Evolutionary conservation across 768 basidiomycete genomes (phyloP), one percentile per base, ranked within the genome.

Genomic region (Mycena olivaceomarginata): DNA sequence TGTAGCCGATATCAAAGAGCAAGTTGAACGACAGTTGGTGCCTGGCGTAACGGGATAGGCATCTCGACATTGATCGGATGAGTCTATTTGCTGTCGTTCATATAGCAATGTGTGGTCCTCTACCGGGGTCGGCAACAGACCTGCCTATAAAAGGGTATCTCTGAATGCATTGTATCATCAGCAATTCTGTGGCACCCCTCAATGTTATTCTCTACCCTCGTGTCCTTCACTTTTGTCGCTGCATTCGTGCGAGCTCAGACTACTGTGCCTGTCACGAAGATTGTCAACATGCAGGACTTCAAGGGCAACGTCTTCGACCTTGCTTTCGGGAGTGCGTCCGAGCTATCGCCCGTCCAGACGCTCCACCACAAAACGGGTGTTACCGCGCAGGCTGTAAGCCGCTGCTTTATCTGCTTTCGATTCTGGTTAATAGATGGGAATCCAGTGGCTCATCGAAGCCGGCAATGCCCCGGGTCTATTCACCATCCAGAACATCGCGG

Each of bases 271-370:
- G 56, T 51, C 63, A 13, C 41, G 4, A 65, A n/a, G 4, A 5
- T 37, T 12, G n/a, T 72, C 48, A 64, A 72, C 39, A 72, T 72
- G 39, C 22, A 43, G 22, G 63, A 72, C 70, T 72, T 53, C 51
- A 12, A 72, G 63, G 62, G 39, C 20, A 65, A 56, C 40, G 62
- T 72, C 6, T 65, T 72, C 13, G 70, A 64, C 63, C 70, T 72
- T 37, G 70, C 70, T 20, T 53, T 53, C 51, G 48, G 12, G n/a
- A 72, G 31, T 25, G 2, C 62, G 48, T 46, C 40, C 3, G 62
- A 40, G 18, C 62, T 72, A 25, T 20, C 63, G 13, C 70, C 70
- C 2, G 70, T 72, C 37, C 70, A 72, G 62, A 65, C 70, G 59
- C 56, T 71, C n/a, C 41, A 48, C 22, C 63, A 56, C 31, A 65